Percentiles rank a stretch among this genome's conserved stretches.
phyloP scores from a whole-genome alignment of 768 basidiomycete species.

The Leucosporidium creatinivorum region DNA sequence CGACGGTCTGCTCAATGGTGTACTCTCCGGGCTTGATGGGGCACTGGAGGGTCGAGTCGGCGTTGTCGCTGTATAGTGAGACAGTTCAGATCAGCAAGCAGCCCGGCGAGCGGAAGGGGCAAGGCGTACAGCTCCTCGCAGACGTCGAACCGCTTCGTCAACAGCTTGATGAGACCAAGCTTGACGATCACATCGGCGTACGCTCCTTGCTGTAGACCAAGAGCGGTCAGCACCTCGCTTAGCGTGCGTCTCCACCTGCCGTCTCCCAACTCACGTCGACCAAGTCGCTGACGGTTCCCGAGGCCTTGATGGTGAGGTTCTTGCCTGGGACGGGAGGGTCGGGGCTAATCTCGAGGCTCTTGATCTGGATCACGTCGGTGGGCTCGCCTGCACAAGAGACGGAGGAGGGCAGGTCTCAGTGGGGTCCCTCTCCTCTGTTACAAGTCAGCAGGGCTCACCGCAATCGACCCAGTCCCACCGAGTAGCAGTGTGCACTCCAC shows the following conservation, averaged over 20 bases:
- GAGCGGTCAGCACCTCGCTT: neutral
- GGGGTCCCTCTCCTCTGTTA: neutral
- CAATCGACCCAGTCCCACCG: slow-evolving; percentile 66
- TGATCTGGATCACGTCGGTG: slow-evolving; percentile 32
- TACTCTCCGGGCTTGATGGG: slow-evolving; percentile 69
- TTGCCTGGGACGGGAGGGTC: slow-evolving; percentile 85
- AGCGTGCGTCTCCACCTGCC: neutral
- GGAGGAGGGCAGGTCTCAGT: neutral
- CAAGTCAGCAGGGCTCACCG: slow-evolving; percentile 49
- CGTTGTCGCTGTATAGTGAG: slow-evolving; percentile 52
- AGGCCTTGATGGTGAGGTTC: slow-evolving; percentile 75
- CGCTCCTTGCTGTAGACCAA: slow-evolving; percentile 67
- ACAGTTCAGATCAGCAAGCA: neutral
- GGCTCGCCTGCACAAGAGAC: slow-evolving; percentile 11
- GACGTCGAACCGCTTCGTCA: slow-evolving; percentile 73
- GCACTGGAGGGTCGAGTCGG: slow-evolving; percentile 70
- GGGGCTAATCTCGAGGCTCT: slow-evolving; percentile 46
- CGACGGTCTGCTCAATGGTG: slow-evolving; percentile 70
- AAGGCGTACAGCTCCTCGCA: slow-evolving; percentile 84
- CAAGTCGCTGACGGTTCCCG: slow-evolving; percentile 52
- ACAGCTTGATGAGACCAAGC: slow-evolving; percentile 84
- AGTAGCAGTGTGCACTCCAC: slow-evolving; percentile 43
- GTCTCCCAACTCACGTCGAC: slow-evolving; percentile 55
- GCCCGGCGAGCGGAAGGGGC: neutral
- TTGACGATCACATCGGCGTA: slow-evolving; percentile 85